Evolutionary conservation across 2,329 filamentous ascomycete genomes (phyloP), one percentile per base, ranked within the genome.

Genomic region (Penicillium capsulatum): DNA sequence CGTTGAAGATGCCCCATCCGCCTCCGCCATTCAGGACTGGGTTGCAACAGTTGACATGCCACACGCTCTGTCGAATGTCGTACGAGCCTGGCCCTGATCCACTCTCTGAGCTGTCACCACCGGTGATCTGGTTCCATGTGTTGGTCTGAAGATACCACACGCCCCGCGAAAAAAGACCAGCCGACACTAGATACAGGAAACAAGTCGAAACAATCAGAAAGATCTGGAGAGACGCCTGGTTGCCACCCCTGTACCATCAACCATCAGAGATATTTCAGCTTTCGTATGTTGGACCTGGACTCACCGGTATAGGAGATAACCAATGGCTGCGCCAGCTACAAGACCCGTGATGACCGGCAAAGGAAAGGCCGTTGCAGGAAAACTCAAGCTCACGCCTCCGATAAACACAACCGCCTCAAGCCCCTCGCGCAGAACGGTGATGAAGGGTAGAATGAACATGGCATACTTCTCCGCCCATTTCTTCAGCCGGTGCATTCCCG

Each of bases 371-470:
- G 76, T 79, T 2, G 86, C 86, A 0, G 87, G 86, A 3, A 84
- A 72, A 1, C 81, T 79, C 38, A 94, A 80, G 3, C 84, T 83
- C 3, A 95, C 88, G 14, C 88, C 89, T 11, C 86, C 86, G 37
- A 94, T 80, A 63, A 94, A 94, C 16, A 94, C 77, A 24, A 94
- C 83, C 0, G 84, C 86, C 62, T 95, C 89, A 19, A 94, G 77
- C 2, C 88, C 89, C 63, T 94, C 88, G 24, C 89, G 75, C 10
- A 94, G 68, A n/a, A 92, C 84, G 0, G 88, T 94, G 59, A 94
- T 75, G 65, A 94, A 94, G 1, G 89, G 89, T 38, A 94, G 70
- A 31, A 86, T 65, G 61, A 94, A 92, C 84, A 94, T 87, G 57
- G 82, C 80, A 59, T 94, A 92, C 63, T 85, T 88, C 63, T 90